phyloP scores from a whole-genome alignment of 805 yeast genomes.

The Torulaspora indica region DNA sequence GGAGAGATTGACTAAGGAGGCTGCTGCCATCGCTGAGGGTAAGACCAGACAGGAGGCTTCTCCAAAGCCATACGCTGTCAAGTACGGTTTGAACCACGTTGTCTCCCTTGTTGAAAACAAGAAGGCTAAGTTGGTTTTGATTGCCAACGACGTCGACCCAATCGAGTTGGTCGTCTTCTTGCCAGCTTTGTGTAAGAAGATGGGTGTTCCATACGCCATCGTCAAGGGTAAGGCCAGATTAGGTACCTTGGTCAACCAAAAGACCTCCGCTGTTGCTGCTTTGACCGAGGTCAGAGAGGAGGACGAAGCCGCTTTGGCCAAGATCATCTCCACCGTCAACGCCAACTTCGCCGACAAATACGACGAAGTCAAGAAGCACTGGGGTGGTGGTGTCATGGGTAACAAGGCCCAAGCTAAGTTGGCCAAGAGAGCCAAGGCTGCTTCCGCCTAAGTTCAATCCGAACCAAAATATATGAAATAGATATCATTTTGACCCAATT shows the following conservation, averaged over 20 bases:
- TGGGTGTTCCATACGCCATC: constrained; percentile 99
- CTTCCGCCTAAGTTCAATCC: constrained; percentile 35
- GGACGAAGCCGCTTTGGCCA: constrained; percentile 92
- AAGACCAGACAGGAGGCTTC: constrained; percentile 95
- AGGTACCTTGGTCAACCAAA: constrained; percentile 95
- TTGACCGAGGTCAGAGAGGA: constrained; percentile 91
- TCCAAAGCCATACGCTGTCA: constrained; percentile 93
- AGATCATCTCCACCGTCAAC: constrained; percentile 86
- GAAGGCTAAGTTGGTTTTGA: constrained; percentile 95
- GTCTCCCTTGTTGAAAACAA: constrained; percentile 96
- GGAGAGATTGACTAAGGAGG: constrained; percentile 98
- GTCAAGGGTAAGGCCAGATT: constrained; percentile 98
- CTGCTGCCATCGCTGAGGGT: constrained; percentile 98
- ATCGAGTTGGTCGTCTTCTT: constrained; percentile 94
- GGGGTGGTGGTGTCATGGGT: constrained; percentile 99
- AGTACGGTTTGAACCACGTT: constrained; percentile 99
- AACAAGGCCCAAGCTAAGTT: constrained; percentile 83
- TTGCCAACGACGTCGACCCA: constrained; percentile 99
- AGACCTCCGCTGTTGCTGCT: constrained; percentile 96
- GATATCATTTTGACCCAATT: constrained; percentile 14
- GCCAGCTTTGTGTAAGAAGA: constrained; percentile 98
- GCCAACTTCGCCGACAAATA: constrained; percentile 89
- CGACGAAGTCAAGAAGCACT: constrained; percentile 95
- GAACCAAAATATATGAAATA: constrained; percentile 10
- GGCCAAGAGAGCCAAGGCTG: constrained; percentile 67